Base-by-base conservation (phyloP, 1,139 yeast species). In the Magnusiomyces ingens region DNA sequence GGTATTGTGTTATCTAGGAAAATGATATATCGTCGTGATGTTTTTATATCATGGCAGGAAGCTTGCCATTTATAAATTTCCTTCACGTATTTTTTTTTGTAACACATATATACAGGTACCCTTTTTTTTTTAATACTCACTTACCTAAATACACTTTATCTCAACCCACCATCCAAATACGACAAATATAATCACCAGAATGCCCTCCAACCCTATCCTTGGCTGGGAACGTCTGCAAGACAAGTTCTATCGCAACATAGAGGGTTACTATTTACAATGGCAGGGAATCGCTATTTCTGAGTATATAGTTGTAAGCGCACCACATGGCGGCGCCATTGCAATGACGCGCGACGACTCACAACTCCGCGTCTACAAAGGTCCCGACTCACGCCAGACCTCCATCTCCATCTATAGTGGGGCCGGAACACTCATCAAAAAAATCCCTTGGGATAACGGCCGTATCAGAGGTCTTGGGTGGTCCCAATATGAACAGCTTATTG, bases 401-500 rank as follows among this genome's bases (percentile, higher is more conserved):
- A 74, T 84, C 21, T 75, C 75, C 21, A 67, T 84, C 1, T 82
- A 75, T 62, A 71, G 80, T 3, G 75, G 80, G 3, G 74, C 82
- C 18, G 91, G 91, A 1, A 63, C 57, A 21, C 70, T 72, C 49
- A 52, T 82, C 2, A 72, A 77, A 67, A 68, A 77, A 6, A 69
- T 83, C 26, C 77, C 76, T 2, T 73, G 71, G 74, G 81, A 70
- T 66, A 75, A 77, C 17, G 79, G 81, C 0, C 77, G 78, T 8
- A 79, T 87, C 51, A 72, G 79, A 0, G 78, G 79, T 10, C 75
- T 84, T 21, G 82, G 81, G 44, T 81, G 82, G 80, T 66, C 79
- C 53, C 67, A 70, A 15, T 40, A 49, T n/a, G 95, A 87, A 59
- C 75, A 79, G 53, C 72, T 90, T 54, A 69, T 85, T 18, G 79